Conservation (phyloP, 306 rosid genomes). For the Cicer cuneatum region DNA sequence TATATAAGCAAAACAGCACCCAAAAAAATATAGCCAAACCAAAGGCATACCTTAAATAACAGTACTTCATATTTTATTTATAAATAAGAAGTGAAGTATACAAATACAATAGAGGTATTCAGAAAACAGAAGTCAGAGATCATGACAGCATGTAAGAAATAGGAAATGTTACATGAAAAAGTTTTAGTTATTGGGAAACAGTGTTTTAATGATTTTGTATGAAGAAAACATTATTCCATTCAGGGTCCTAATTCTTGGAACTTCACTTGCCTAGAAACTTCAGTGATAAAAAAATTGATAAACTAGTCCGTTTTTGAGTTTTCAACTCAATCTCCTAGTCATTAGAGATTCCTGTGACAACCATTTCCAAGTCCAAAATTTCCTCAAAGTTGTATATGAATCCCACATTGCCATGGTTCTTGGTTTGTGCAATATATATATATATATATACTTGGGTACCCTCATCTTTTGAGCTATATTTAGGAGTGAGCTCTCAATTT, state of each 20-base stretch:
- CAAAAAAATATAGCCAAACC: slow-evolving; percentile 22
- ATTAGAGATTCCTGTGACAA: slow-evolving; percentile 15
- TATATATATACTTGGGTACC: no score
- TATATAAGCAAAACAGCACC: slow-evolving; percentile 47
- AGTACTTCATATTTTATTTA: slow-evolving; percentile 9
- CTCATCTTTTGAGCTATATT: no score
- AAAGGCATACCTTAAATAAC: slow-evolving; percentile 13
- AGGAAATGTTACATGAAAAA: not conserved
- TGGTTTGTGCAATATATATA: no score
- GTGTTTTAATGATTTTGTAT: slow-evolving; percentile 5
- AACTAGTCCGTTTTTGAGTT: not conserved
- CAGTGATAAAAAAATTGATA: slow-evolving; percentile 3
- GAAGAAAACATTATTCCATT: not conserved
- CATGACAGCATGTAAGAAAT: not conserved
- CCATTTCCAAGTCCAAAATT: slow-evolving; percentile 8
- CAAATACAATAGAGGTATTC: not conserved
- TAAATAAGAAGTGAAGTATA: slow-evolving; percentile 9
- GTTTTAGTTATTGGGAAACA: not conserved
- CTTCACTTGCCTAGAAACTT: slow-evolving; percentile 22
- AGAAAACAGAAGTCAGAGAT: not conserved
- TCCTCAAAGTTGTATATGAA: not conserved
- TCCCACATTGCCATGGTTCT: no score
- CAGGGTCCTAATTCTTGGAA: slow-evolving; percentile 27
- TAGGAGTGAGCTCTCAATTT: no score
- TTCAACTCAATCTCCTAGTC: slow-evolving; percentile 24